phyloP scores from a whole-genome alignment of 208 protist genomes.

The Leishmania martiniquensis region DNA sequence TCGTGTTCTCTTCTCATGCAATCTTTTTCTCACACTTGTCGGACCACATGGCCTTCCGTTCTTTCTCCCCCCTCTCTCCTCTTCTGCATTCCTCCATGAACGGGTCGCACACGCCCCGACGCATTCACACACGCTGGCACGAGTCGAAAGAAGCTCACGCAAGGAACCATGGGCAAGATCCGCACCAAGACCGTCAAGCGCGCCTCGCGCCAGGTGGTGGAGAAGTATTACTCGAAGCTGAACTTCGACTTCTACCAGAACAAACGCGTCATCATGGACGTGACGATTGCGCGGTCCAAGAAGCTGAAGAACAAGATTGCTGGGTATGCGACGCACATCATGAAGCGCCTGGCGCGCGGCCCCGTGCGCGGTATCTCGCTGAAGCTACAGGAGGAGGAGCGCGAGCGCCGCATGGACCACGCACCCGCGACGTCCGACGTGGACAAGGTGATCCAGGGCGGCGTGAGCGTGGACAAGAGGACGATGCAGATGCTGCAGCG shows the following conservation, averaged over 20 bases:
- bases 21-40: no score
- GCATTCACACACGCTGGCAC: not conserved
- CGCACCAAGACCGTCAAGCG: conserved; percentile 99
- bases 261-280: conserved; percentile 97
- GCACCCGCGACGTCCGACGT: conserved; percentile 95
- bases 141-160: conserved; percentile 4
- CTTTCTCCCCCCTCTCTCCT: no score
- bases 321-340: conserved; percentile 99
- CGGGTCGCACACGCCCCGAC: no score
- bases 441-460: conserved; percentile 86
- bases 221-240: conserved; percentile 99
- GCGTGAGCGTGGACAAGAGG: conserved; percentile 90
- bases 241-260: conserved; percentile 99
- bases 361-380: conserved; percentile 99
- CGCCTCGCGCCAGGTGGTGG: conserved; percentile 98
- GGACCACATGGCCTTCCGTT: no score
- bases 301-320: conserved; percentile 99
- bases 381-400: conserved; percentile 99
- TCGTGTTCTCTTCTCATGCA: no score
- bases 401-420: conserved; percentile 99
- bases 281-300: conserved; percentile 99
- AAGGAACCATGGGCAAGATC: conserved; percentile 97
- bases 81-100: not conserved
- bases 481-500: conserved; percentile 86
- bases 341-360: conserved; percentile 98